Percentiles rank a stretch among this genome's conserved stretches.
Conservation (phyloP, 257 asterid species). For the Solanum infundibuliforme region DNA sequence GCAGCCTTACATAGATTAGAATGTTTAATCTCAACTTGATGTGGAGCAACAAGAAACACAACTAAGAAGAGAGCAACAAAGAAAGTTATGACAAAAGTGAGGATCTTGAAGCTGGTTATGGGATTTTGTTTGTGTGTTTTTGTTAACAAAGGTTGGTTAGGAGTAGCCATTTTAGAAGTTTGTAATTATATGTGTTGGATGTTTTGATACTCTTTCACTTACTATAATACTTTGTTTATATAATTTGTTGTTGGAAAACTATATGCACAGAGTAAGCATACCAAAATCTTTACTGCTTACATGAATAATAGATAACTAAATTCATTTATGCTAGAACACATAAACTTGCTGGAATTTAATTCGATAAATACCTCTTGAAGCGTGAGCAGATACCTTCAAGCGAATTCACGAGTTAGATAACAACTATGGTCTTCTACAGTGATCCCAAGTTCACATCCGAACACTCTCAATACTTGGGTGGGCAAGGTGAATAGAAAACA, state of each 20-base stretch:
- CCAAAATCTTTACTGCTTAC: no score
- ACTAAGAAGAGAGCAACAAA: constrained; percentile 5
- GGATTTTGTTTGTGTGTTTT: constrained; percentile 2
- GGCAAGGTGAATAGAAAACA: no score
- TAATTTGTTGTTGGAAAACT: neutral
- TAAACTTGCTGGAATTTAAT: no score
- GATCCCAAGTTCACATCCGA: no score
- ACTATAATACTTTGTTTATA: neutral
- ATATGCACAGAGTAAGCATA: no score
- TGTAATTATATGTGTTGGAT: neutral
- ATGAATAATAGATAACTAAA: no score
- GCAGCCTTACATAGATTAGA: constrained; percentile 16
- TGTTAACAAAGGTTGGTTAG: constrained; percentile 17
- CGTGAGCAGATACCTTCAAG: no score
- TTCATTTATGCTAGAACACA: no score
- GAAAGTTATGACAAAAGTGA: constrained; percentile 9
- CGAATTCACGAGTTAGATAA: no score
- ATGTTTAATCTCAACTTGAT: neutral
- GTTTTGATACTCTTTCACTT: neutral
- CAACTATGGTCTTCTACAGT: no score
- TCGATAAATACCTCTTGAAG: no score
- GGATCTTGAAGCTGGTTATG: constrained; percentile 10
- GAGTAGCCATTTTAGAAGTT: constrained; percentile 6
- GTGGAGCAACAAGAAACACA: constrained; percentile 9
- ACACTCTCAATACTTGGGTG: no score